Percentiles rank a stretch among this genome's conserved stretches.
phyloP scores from a whole-genome alignment of 1,139 yeast species.

The Hansenula sp. region DNA sequence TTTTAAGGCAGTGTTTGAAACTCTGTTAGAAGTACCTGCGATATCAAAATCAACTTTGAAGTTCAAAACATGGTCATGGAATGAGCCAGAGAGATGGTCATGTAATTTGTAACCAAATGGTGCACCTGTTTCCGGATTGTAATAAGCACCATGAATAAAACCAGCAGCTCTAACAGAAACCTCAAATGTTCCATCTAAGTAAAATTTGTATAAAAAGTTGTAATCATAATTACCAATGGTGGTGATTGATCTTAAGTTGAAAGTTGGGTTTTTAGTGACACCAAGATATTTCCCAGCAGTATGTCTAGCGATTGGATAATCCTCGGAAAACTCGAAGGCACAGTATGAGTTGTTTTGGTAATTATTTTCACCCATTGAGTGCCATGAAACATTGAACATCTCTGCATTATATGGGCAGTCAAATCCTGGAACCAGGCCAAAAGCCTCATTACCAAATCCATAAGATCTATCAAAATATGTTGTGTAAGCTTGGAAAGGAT shows the following conservation, averaged over 20 bases:
- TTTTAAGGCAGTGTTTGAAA: slow-evolving; percentile 14
- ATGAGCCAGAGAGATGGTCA: slow-evolving; percentile 22
- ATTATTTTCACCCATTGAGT: slow-evolving; percentile 16
- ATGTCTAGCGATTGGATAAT: slow-evolving; percentile 23
- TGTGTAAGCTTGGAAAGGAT: slow-evolving; percentile 24
- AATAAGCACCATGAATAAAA: slow-evolving; percentile 24
- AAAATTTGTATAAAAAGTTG: slow-evolving; percentile 23
- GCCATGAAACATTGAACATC: slow-evolving; percentile 24
- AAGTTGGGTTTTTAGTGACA: slow-evolving; percentile 21
- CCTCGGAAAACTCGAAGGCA: slow-evolving; percentile 22
- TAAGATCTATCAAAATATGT: slow-evolving; percentile 20
- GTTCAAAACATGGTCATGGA: slow-evolving; percentile 25
- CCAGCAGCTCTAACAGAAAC: slow-evolving; percentile 25
- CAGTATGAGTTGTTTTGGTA: slow-evolving; percentile 23
- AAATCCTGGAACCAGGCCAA: slow-evolving; percentile 24
- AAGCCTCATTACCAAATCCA: slow-evolving; percentile 24
- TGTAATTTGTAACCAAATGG: slow-evolving; percentile 20
- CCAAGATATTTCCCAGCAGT: slow-evolving; percentile 15
- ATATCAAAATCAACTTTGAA: slow-evolving; percentile 24
- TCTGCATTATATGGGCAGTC: slow-evolving; percentile 25
- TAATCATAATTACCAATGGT: slow-evolving; percentile 26
- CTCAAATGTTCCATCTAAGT: slow-evolving; percentile 23
- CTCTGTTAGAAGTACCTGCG: slow-evolving; percentile 20
- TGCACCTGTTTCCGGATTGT: slow-evolving; percentile 16
- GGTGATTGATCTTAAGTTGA: slow-evolving; percentile 20